phyloP scores from a whole-genome alignment of 2,329 filamentous ascomycete species.

The Colletotrichum tropicicola region DNA sequence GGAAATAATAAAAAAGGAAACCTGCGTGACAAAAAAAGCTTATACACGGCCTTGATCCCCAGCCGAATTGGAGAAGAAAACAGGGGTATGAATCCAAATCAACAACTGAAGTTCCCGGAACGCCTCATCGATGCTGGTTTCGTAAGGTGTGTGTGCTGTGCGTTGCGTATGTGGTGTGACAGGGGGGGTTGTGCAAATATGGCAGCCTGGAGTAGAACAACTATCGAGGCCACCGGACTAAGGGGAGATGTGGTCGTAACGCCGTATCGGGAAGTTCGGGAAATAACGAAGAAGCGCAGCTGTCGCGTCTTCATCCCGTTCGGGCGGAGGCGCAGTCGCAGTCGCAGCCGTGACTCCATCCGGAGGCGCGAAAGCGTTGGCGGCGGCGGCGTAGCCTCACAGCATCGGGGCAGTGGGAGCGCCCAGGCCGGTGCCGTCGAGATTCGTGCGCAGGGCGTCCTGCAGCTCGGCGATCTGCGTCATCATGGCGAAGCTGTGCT shows the following conservation, averaged over 20 bases:
- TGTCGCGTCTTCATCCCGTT: background rate
- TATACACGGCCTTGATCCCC: too few species aligned
- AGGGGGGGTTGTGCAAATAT: background rate
- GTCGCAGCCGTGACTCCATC: background rate
- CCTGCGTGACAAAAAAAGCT: background rate
- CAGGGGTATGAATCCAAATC: conserved; percentile 11
- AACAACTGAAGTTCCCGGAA: conserved; percentile 16
- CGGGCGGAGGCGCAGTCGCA: background rate
- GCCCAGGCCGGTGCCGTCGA: conserved; percentile 37
- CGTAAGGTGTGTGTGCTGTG: conserved; percentile 10
- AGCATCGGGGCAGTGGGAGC: conserved; percentile 53
- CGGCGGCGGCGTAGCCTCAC: conserved; percentile 37
- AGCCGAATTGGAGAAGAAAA: background rate
- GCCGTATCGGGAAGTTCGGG: conserved; percentile 18
- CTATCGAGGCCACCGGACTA: conserved; percentile 15
- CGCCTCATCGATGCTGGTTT: conserved; percentile 29
- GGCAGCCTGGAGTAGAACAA: conserved; percentile 11
- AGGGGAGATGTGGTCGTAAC: conserved; percentile 20
- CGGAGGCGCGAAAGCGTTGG: background rate
- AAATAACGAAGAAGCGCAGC: background rate
- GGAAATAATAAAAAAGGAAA: too few species aligned
- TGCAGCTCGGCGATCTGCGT: conserved; percentile 57
- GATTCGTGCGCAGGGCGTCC: conserved; percentile 46
- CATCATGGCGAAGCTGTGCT: conserved; percentile 57
- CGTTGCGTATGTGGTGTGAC: background rate